A percentile compares a stretch with the other conserved stretches of the same genome.
Conservation (phyloP, 2,329 filamentous ascomycete species). For the Alternaria sp. region DNA sequence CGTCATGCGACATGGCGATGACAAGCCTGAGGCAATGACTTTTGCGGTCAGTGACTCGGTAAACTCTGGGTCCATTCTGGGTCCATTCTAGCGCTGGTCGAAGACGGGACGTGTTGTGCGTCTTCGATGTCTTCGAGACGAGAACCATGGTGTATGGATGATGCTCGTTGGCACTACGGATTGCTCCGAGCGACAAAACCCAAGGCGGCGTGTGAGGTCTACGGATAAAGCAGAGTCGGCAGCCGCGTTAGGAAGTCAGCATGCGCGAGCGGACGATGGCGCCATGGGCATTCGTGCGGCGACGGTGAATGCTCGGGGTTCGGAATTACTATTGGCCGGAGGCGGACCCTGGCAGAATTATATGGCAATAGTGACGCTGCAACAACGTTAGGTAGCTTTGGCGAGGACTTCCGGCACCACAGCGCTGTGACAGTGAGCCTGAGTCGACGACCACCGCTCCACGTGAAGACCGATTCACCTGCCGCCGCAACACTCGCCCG, state of each 20-base stretch:
- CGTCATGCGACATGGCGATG: conserved; percentile 4
- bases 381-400: conserved; percentile 10
- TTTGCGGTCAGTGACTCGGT: conserved; percentile 4
- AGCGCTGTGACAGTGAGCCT: conserved; percentile 11
- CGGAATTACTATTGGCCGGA: conserved; percentile 10
- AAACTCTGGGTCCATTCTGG: background rate
- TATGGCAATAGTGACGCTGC: conserved; percentile 12
- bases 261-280: conserved; percentile 1
- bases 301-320: background rate
- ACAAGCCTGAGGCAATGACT: background rate
- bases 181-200: background rate
- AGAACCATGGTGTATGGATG: conserved; percentile 2
- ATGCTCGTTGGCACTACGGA: background rate
- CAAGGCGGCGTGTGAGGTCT: background rate
- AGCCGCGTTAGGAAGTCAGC: background rate
- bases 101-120: conserved; percentile 12
- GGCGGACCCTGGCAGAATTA: conserved; percentile 13
- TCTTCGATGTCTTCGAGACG: background rate
- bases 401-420: conserved; percentile 20
- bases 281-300: conserved; percentile 4
- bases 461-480: conserved; percentile 21
- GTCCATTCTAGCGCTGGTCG: background rate
- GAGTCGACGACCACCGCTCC: conserved; percentile 13
- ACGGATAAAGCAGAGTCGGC: conserved; percentile 3
- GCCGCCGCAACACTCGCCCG: conserved; percentile 1